These are phyloP conservation scores for Epichloe elymi DNA, from an alignment of 2,329 filamentous ascomycete species.

Conservation along the genomic window DNA sequence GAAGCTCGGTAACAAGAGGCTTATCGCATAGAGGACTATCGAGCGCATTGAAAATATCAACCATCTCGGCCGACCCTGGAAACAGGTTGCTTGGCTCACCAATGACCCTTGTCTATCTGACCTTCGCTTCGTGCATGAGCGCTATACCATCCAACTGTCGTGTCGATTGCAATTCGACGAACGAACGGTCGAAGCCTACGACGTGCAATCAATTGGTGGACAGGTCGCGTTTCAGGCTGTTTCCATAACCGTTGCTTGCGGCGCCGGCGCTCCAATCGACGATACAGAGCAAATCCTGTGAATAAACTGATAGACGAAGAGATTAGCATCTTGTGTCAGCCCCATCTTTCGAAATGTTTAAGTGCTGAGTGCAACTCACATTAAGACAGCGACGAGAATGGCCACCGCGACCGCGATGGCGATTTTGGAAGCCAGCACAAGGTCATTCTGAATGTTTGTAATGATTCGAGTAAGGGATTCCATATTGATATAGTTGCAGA, in stretches of 20 bases:
- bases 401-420: background rate
- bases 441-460: background rate
- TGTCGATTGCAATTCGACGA: background rate
- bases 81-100: background rate
- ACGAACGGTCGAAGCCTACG: background rate
- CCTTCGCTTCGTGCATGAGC: background rate
- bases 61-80: background rate
- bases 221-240: background rate
- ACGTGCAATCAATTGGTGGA: background rate
- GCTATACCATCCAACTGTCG: background rate
- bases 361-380: background rate
- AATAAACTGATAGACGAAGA: background rate
- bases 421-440: background rate
- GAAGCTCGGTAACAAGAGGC: background rate
- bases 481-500: background rate
- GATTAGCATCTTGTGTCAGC: background rate
- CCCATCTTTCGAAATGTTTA: background rate
- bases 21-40: background rate
- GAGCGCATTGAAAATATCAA: background rate
- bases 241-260: background rate
- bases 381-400: background rate
- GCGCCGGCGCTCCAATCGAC: background rate
- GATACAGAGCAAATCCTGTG: background rate
- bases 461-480: background rate
- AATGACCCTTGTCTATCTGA: background rate